These are phyloP conservation scores for Lichtheimia ramosa DNA, from an alignment of 371 early-diverging fungal species.

Conservation along the genomic window DNA sequence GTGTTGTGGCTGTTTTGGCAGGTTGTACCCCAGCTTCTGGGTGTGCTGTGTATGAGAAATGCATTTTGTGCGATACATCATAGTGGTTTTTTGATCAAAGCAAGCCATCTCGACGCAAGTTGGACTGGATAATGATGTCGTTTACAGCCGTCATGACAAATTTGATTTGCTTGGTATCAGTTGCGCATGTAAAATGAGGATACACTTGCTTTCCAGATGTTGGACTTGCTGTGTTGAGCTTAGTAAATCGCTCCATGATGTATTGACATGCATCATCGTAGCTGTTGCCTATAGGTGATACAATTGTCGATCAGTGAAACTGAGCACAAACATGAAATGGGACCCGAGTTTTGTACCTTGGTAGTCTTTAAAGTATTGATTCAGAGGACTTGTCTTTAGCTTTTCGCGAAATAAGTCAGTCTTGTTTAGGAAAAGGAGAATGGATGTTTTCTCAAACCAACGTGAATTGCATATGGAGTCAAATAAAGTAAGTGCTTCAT, in stretches of 20 bases:
- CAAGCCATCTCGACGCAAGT: conserved; percentile 63
- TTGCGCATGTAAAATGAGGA: conserved; percentile 62
- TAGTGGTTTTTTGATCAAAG: conserved; percentile 34
- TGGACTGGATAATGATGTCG: conserved; percentile 71
- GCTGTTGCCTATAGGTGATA: neutral
- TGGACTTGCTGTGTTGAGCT: conserved; percentile 26
- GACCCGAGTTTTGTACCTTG: neutral
- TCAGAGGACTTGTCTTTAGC: conserved; percentile 58
- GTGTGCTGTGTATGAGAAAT: too few relatives aligned
- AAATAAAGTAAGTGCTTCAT: conserved; percentile 67
- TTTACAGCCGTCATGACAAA: conserved; percentile 80
- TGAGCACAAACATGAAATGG: conserved; percentile 54
- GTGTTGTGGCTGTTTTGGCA: too few relatives aligned
- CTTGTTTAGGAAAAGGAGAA: conserved; percentile 85
- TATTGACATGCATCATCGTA: conserved; percentile 63
- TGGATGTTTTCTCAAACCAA: conserved; percentile 79
- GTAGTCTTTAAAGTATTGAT: conserved; percentile 73
- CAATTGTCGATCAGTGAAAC: conserved; percentile 65
- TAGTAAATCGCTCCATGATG: conserved; percentile 43
- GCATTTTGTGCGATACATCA: too few relatives aligned
- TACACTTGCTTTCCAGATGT: conserved; percentile 46
- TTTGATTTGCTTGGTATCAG: conserved; percentile 74
- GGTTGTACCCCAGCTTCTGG: too few relatives aligned
- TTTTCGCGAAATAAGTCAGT: conserved; percentile 79
- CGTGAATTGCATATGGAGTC: conserved; percentile 79